Evolutionary conservation across 345 rosid genomes (phyloP).

Genomic region (Turritis glabra): DNA sequence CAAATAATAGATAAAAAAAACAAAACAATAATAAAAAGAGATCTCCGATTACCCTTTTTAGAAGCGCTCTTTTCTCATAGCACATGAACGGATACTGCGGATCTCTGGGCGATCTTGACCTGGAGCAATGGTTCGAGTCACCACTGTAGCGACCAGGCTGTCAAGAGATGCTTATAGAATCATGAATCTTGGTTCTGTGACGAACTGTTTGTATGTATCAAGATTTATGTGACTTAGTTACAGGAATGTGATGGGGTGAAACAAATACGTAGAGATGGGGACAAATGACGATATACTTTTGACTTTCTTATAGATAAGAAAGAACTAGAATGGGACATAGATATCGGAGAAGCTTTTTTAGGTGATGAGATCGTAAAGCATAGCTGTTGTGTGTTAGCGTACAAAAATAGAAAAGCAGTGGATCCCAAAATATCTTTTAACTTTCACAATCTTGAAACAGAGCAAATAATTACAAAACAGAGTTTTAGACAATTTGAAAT

Average conservation of each 20-base stretch:
- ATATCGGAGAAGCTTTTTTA: background rate
- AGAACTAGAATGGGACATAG: background rate
- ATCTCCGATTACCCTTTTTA: background rate
- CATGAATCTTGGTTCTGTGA: background rate
- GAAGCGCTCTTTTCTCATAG: background rate
- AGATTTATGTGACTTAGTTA: background rate
- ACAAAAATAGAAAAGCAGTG: background rate
- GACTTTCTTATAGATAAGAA: background rate
- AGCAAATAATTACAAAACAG: background rate
- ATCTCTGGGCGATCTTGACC: background rate
- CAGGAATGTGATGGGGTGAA: background rate
- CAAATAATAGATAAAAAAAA: background rate
- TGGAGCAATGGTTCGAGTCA: background rate
- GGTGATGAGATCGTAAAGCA: too few relatives aligned
- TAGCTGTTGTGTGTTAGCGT: background rate
- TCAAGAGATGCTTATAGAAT: background rate
- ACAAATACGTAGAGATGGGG: background rate
- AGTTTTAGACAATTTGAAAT: background rate
- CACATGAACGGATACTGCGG: background rate
- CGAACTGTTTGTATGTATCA: background rate
- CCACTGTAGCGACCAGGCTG: background rate
- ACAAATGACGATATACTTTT: background rate
- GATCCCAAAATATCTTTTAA: background rate
- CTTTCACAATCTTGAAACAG: background rate
- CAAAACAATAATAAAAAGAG: background rate